Evolutionary conservation across 2,329 filamentous ascomycete species (phyloP).

Genomic region (Claviceps digitariae): DNA sequence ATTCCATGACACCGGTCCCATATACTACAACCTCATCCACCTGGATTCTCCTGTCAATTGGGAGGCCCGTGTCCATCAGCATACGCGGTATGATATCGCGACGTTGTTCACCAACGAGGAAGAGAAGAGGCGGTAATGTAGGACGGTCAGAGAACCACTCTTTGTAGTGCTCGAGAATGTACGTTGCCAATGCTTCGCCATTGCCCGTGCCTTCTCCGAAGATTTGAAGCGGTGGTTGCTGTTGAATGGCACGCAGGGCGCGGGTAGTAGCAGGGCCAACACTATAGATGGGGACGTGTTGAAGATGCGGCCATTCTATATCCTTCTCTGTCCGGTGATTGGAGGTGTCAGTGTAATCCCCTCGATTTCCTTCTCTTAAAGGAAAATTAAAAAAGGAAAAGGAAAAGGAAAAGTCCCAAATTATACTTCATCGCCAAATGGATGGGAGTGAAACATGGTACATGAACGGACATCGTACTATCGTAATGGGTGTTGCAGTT

Average conservation of each 20-base stretch:
- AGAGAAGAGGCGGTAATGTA: conserved; percentile 54
- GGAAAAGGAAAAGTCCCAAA: background rate
- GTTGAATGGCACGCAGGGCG: conserved; percentile 45
- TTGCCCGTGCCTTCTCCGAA: conserved; percentile 74
- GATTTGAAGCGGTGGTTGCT: conserved; percentile 43
- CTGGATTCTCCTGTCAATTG: conserved; percentile 36
- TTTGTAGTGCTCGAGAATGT: conserved; percentile 68
- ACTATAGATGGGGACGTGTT: conserved; percentile 54
- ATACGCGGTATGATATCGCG: conserved; percentile 81
- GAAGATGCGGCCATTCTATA: conserved; percentile 30
- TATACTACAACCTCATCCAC: conserved; percentile 80
- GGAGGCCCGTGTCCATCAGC: conserved; percentile 46
- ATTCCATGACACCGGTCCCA: conserved; percentile 68
- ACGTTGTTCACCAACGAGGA: conserved; percentile 80
- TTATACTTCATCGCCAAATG: background rate
- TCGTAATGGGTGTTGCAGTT: background rate
- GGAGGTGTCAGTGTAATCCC: background rate
- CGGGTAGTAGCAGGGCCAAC: conserved; percentile 72
- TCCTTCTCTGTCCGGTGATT: background rate
- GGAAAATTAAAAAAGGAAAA: background rate
- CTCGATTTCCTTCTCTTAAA: background rate
- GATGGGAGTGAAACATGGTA: background rate
- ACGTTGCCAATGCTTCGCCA: conserved; percentile 63
- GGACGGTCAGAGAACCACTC: conserved; percentile 30
- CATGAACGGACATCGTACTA: background rate